phyloP scores from a whole-genome alignment of 192 early-diverging fungal species.

The Pilaira anomala region DNA sequence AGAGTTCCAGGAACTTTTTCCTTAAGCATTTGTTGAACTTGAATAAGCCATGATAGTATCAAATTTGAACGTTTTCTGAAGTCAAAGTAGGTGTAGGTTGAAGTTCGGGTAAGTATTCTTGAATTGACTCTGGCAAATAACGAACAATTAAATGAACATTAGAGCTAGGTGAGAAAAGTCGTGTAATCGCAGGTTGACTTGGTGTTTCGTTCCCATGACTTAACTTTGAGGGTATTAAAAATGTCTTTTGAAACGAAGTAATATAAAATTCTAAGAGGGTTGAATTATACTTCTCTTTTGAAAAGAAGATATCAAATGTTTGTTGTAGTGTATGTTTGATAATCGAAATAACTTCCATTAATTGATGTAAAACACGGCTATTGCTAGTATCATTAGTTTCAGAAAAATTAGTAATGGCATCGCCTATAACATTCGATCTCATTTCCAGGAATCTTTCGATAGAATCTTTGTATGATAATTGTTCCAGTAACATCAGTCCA shows the following conservation, averaged over 20 bases:
- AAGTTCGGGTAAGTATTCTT: conserved; percentile 49
- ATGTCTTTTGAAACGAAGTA: conserved; percentile 4
- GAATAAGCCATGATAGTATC: conserved; percentile 36
- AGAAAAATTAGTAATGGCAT: conserved; percentile 24
- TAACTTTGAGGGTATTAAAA: conserved; percentile 4
- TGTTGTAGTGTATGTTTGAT: conserved; percentile 42
- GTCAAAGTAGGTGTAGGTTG: conserved; percentile 32
- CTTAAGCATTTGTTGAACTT: conserved; percentile 29
- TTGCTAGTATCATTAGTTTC: not conserved
- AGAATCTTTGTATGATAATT: conserved; percentile 52
- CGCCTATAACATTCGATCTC: conserved; percentile 48
- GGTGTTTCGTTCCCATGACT: not conserved
- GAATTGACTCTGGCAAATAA: conserved; percentile 53
- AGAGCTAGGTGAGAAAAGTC: conserved; percentile 51
- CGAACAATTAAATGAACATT: conserved; percentile 56
- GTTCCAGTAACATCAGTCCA: conserved; percentile 66
- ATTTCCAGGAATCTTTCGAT: conserved; percentile 50
- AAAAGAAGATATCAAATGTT: conserved; percentile 23
- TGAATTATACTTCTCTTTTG: conserved; percentile 2
- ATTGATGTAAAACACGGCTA: conserved; percentile 33
- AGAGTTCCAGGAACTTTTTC: not conserved
- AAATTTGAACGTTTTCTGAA: conserved; percentile 28
- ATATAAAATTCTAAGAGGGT: conserved; percentile 1
- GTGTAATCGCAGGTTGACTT: conserved; percentile 23
- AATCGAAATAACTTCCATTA: conserved; percentile 41